A percentile compares a stretch with the other conserved stretches of the same genome.
These are phyloP conservation scores for Teratosphaeria destructans DNA, from an alignment of 2,329 filamentous ascomycete genomes.

Conservation along the genomic window DNA sequence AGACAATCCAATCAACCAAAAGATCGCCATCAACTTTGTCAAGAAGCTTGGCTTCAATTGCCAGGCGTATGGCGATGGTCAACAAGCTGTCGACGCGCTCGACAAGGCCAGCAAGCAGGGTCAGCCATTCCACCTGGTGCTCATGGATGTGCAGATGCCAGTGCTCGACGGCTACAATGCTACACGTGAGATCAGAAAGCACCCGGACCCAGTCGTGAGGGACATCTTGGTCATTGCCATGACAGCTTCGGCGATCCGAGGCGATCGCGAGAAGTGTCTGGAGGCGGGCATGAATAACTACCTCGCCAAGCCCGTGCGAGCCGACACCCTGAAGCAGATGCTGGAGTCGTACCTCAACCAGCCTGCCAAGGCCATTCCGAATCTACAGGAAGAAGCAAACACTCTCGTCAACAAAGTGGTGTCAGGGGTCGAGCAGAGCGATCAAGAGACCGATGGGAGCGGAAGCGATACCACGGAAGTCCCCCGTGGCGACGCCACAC, in stretches of 20 bases:
- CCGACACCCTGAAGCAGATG: conserved; percentile 75
- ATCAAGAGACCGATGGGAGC: background rate
- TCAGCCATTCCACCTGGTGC: conserved; percentile 73
- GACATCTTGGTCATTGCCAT: conserved; percentile 91
- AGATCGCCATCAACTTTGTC: conserved; percentile 86
- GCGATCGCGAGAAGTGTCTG: conserved; percentile 89
- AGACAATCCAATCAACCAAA: conserved; percentile 90
- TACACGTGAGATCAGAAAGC: conserved; percentile 69
- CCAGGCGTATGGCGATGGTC: conserved; percentile 81
- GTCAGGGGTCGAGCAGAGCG: conserved; percentile 6
- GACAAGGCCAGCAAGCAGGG: conserved; percentile 60
- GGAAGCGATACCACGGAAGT: background rate
- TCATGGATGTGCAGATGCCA: conserved; percentile 98
- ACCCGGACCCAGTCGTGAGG: conserved; percentile 64
- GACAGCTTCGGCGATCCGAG: conserved; percentile 91
- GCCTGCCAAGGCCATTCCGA: conserved; percentile 32
- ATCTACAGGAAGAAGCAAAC: conserved; percentile 37
- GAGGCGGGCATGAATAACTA: conserved; percentile 97
- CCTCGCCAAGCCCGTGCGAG: conserved; percentile 86
- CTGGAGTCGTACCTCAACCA: conserved; percentile 56
- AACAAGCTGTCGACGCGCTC: conserved; percentile 80
- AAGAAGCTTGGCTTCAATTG: conserved; percentile 76
- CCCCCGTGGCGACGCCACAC: background rate
- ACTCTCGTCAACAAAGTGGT: conserved; percentile 31
- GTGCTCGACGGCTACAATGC: conserved; percentile 87